Percentiles rank a stretch among this genome's conserved stretches.
These are phyloP conservation scores for Leucocoprinus leucothites DNA, from an alignment of 768 basidiomycete genomes.

Conservation along the genomic window DNA sequence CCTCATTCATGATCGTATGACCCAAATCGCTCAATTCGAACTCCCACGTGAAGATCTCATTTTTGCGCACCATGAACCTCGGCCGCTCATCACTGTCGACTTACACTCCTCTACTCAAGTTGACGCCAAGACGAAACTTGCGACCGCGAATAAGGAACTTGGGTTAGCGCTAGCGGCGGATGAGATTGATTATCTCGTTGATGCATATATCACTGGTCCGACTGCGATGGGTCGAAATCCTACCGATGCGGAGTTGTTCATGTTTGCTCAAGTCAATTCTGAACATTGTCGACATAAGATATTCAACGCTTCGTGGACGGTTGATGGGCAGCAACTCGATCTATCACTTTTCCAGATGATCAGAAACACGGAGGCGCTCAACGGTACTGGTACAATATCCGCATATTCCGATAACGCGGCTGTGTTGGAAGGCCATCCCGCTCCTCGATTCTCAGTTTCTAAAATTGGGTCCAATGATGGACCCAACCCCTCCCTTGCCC, in stretches of 20 bases:
- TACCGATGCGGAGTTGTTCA: constrained; percentile 97
- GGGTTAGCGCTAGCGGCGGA: constrained; percentile 89
- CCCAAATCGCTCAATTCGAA: constrained; percentile 65
- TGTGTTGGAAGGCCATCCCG: constrained; percentile 76
- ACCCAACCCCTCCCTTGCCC: constrained; percentile 20
- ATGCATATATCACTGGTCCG: constrained; percentile 77
- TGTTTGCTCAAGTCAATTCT: constrained; percentile 99
- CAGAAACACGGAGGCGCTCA: constrained; percentile 86
- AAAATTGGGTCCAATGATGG: constrained; percentile 16
- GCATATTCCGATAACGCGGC: constrained; percentile 99
- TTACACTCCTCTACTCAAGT: constrained; percentile 36
- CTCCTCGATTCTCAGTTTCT: constrained; percentile 70
- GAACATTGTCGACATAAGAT: constrained; percentile 99
- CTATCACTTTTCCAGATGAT: constrained; percentile 95
- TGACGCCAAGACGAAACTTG: constrained; percentile 60
- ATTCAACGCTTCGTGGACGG: constrained; percentile 96
- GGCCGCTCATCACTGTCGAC: constrained; percentile 69
- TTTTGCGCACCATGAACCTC: constrained; percentile 60
- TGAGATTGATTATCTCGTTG: constrained; percentile 90
- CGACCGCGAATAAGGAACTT: constrained; percentile 74
- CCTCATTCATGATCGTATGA: constrained; percentile 95
- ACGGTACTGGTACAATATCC: constrained; percentile 78
- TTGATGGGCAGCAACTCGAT: constrained; percentile 65
- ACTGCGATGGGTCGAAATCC: constrained; percentile 76
- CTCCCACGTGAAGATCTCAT: constrained; percentile 56